Percentiles rank a stretch among this genome's conserved stretches.
Conservation (phyloP, 2,329 filamentous ascomycete species). For the Fusarium kyushuense region DNA sequence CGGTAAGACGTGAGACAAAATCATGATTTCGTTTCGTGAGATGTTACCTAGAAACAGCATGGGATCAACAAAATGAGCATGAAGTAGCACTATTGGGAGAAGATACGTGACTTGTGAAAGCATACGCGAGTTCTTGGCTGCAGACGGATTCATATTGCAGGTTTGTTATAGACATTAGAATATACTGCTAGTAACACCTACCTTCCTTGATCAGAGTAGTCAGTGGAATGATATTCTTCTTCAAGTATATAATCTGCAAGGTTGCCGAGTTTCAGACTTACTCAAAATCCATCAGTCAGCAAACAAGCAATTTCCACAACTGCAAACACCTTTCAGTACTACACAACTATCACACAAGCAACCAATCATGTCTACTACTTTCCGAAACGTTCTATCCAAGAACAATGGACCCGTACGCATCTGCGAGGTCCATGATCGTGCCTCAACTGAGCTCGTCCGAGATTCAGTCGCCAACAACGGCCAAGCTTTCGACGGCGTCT, state of each 20-base stretch:
- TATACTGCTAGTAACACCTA: background rate
- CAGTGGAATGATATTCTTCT: background rate
- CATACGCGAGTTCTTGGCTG: background rate
- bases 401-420: background rate
- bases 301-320: background rate
- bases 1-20: background rate
- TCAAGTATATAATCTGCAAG: background rate
- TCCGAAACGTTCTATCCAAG: background rate
- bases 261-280: background rate
- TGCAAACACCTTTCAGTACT: background rate
- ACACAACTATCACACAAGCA: background rate
- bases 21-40: background rate
- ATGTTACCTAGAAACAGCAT: background rate
- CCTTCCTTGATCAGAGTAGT: background rate
- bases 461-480: conserved; percentile 12
- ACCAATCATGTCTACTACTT: background rate
- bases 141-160: background rate
- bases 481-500: conserved; percentile 24
- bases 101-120: background rate
- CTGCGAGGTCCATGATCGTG: conserved; percentile 20
- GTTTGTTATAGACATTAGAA: background rate
- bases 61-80: background rate
- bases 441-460: conserved; percentile 23
- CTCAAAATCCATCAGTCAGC: background rate
- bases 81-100: background rate